Evolutionary conservation across 2,329 filamentous ascomycete genomes (phyloP).

Genomic region (Neocucurbitaria cava): DNA sequence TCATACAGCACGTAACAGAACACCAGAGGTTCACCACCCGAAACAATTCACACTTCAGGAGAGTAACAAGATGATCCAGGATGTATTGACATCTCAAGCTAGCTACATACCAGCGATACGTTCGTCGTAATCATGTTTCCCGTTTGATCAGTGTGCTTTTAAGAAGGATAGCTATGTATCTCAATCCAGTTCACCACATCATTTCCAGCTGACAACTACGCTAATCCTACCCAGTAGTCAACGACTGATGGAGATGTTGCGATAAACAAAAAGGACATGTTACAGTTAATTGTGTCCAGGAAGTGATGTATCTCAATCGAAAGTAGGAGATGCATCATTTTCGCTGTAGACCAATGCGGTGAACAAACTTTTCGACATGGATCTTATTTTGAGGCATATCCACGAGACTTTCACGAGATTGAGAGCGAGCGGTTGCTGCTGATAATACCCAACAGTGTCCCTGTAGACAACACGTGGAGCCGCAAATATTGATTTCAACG

Average conservation of each 20-base stretch:
- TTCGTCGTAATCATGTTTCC: constrained; percentile 22
- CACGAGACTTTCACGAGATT: constrained; percentile 41
- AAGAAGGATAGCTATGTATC: constrained; percentile 32
- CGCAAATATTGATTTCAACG: constrained; percentile 25
- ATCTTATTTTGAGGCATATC: constrained; percentile 41
- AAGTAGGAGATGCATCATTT: constrained; percentile 31
- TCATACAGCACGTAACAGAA: too few relatives aligned
- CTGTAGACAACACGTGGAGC: constrained; percentile 27
- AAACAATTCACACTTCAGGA: background rate
- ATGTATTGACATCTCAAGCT: constrained; percentile 27
- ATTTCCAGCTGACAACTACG: constrained; percentile 11
- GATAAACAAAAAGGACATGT: constrained; percentile 44
- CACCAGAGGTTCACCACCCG: too few relatives aligned
- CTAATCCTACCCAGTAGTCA: constrained; percentile 24
- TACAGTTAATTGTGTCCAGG: constrained; percentile 28
- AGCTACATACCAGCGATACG: constrained; percentile 23
- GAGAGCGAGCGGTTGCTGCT: constrained; percentile 35
- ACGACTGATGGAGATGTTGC: constrained; percentile 25
- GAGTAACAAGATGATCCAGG: constrained; percentile 4
- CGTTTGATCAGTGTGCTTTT: constrained; percentile 18
- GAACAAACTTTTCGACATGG: constrained; percentile 40
- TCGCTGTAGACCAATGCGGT: constrained; percentile 40
- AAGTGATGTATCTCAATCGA: constrained; percentile 34
- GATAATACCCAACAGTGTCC: constrained; percentile 39
- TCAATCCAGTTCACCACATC: constrained; percentile 27